Evolutionary conservation across 768 basidiomycete species (phyloP).

Genomic region (Amanita thiersii): DNA sequence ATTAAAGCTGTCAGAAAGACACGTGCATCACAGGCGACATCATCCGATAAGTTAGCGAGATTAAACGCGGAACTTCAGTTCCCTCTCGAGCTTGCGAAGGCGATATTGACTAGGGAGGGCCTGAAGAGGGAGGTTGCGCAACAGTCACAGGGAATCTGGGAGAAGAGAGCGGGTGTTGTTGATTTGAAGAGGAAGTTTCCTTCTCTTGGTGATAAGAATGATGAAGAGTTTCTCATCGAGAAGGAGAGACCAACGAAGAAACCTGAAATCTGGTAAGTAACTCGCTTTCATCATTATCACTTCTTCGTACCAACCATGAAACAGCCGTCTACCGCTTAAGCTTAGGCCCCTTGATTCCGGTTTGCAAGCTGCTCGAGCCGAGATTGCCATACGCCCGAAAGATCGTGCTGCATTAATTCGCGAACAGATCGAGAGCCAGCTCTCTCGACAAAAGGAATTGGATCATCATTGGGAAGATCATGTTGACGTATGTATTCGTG

Average conservation of each 20-base stretch:
- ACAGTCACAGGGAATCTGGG: slow-evolving; percentile 70
- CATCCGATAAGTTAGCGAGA: too few relatives aligned
- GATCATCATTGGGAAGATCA: slow-evolving; percentile 3
- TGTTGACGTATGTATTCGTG: neutral
- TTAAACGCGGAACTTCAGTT: too few relatives aligned
- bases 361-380: slow-evolving; percentile 28
- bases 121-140: slow-evolving; percentile 61
- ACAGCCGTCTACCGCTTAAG: slow-evolving; percentile 44
- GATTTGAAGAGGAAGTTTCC: slow-evolving; percentile 87
- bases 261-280: slow-evolving; percentile 29
- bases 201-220: slow-evolving; percentile 32
- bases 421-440: slow-evolving; percentile 55
- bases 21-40: slow-evolving; percentile 81
- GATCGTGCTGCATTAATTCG: slow-evolving; percentile 9
- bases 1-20: slow-evolving; percentile 93
- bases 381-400: neutral
- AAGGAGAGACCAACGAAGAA: neutral
- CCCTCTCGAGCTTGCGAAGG: slow-evolving; percentile 67
- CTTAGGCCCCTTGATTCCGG: slow-evolving; percentile 40
- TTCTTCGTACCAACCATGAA: slow-evolving; percentile 1
- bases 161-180: slow-evolving; percentile 53
- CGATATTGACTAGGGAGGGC: slow-evolving; percentile 66
- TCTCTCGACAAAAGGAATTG: too few relatives aligned
- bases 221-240: neutral
- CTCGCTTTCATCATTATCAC: slow-evolving; percentile 14